Evolutionary conservation across 352 stramenopile species (phyloP).

Genomic region (Thraustotheca clavata): DNA sequence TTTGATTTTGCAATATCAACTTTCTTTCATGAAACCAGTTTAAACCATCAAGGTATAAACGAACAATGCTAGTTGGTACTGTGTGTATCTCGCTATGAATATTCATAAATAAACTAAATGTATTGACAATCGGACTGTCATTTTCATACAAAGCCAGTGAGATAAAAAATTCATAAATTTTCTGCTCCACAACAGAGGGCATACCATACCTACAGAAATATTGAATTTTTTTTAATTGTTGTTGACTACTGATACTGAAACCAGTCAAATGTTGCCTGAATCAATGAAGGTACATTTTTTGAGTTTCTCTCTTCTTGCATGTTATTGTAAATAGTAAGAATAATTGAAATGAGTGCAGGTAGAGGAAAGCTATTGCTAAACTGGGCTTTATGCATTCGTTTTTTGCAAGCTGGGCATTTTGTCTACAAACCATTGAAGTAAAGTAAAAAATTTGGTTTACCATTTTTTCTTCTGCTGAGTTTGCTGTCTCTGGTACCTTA

Average conservation of each 20-base stretch:
- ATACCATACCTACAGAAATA: conserved; percentile 11
- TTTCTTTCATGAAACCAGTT: conserved; percentile 3
- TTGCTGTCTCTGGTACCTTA: no score
- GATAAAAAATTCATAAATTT: conserved; percentile 6
- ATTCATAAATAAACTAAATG: conserved; percentile 4
- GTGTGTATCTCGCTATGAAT: background rate
- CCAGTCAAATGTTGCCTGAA: background rate
- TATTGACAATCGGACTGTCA: background rate
- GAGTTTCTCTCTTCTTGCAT: background rate
- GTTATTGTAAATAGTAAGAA: conserved; percentile 13
- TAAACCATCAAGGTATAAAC: conserved; percentile 17
- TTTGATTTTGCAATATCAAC: background rate
- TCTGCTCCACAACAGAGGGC: conserved; percentile 15
- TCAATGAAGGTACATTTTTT: background rate
- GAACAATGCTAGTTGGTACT: background rate
- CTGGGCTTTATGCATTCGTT: background rate
- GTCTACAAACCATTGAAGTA: background rate
- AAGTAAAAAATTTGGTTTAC: no score
- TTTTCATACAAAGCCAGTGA: background rate
- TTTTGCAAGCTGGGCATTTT: background rate
- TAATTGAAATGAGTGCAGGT: background rate
- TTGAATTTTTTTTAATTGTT: background rate
- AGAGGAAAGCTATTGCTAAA: background rate
- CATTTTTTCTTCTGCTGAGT: no score
- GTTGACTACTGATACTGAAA: background rate